These are phyloP conservation scores for Pseudozyma tsukubaensis DNA, from an alignment of 1,284 basidiomycete genomes.

Conservation along the genomic window DNA sequence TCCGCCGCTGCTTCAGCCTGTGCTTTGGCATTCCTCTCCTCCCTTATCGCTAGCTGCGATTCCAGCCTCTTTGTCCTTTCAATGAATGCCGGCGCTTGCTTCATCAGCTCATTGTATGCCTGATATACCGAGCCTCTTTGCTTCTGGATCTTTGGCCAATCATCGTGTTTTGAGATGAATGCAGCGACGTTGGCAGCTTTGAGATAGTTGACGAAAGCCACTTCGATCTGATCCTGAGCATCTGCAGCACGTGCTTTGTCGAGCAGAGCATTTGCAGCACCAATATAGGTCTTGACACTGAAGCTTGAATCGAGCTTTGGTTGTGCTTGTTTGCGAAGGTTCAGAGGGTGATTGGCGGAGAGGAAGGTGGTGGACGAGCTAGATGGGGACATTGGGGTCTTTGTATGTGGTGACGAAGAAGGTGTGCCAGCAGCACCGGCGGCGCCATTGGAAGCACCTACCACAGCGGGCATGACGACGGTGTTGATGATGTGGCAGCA, in stretches of 20 bases:
- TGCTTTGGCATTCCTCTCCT: slow-evolving; percentile 52
- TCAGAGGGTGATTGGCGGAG: slow-evolving; percentile 63
- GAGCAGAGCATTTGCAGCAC: slow-evolving; percentile 64
- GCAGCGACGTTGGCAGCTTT: slow-evolving; percentile 65
- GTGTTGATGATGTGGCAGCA: not conserved
- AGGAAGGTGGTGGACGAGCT: slow-evolving; percentile 29
- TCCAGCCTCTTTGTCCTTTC: slow-evolving; percentile 60
- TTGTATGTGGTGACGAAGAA: slow-evolving; percentile 4
- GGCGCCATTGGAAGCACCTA: slow-evolving; percentile 16
- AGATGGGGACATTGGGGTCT: slow-evolving; percentile 3
- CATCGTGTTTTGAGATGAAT: slow-evolving; percentile 65
- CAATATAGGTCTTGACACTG: slow-evolving; percentile 65
- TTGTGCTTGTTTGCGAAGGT: slow-evolving; percentile 62
- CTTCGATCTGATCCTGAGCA: slow-evolving; percentile 62
- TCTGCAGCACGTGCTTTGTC: slow-evolving; percentile 66
- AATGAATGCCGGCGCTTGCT: slow-evolving; percentile 62
- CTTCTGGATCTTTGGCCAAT: slow-evolving; percentile 58
- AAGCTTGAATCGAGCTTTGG: slow-evolving; percentile 62
- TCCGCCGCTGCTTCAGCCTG: slow-evolving; percentile 26
- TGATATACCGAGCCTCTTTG: slow-evolving; percentile 55
- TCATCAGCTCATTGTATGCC: slow-evolving; percentile 65
- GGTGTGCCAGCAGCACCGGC: not conserved
- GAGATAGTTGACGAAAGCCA: slow-evolving; percentile 68
- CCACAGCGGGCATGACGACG: slow-evolving; percentile 33
- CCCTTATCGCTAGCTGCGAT: slow-evolving; percentile 54